phyloP scores from a whole-genome alignment of 192 early-diverging fungal genomes.

The Coemansia asiatica region DNA sequence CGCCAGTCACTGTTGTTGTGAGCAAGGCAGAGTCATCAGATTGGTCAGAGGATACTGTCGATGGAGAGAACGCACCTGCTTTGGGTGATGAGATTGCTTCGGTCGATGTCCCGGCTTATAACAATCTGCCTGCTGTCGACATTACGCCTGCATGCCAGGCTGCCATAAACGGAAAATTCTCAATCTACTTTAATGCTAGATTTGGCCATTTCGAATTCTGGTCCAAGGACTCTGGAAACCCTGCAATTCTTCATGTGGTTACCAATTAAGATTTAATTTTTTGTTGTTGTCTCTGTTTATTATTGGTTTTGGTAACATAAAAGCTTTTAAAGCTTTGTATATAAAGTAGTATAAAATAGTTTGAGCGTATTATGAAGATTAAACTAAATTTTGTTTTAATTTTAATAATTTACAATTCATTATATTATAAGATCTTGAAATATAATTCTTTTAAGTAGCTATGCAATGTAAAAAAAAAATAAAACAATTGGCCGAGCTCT shows the following conservation, averaged over 20 bases:
- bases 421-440: too few species aligned
- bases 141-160: conserved; percentile 40
- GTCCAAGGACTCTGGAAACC: conserved; percentile 54
- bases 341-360: too few species aligned
- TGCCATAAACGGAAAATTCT: conserved; percentile 6
- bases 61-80: conserved; percentile 34
- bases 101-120: conserved; percentile 29
- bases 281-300: too few species aligned
- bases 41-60: conserved; percentile 43
- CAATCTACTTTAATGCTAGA: conserved; percentile 14
- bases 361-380: too few species aligned
- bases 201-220: conserved; percentile 33
- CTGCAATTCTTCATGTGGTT: conserved; percentile 38
- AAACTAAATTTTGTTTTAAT: too few species aligned
- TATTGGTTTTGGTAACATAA: too few species aligned
- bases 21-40: conserved; percentile 15
- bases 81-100: conserved; percentile 17
- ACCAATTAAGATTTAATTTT: too few species aligned
- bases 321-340: too few species aligned
- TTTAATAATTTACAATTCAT: too few species aligned
- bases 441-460: too few species aligned
- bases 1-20: conserved; percentile 21
- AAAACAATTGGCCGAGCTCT: conserved; percentile 84
- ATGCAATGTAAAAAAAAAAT: too few species aligned
- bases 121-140: conserved; percentile 24